Evolutionary conservation across 306 rosid genomes (phyloP).

Genomic region (Lotus japonicus): DNA sequence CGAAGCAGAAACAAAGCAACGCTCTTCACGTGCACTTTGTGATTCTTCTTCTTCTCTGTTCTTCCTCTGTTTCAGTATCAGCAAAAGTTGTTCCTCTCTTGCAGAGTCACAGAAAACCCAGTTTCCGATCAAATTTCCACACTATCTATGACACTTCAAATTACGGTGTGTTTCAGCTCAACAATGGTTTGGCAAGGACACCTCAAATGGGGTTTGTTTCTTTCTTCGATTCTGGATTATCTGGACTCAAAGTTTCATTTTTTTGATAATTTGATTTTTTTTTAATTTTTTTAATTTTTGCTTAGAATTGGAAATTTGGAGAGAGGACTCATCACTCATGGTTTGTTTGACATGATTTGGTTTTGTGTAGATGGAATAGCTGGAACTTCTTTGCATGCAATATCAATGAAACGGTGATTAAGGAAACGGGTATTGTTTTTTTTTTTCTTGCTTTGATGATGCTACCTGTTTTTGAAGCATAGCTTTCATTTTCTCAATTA

Average conservation of each 20-base stretch:
- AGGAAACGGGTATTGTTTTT: constrained; percentile 64
- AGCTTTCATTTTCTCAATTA: neutral
- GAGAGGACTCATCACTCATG: neutral
- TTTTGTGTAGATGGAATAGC: constrained; percentile 82
- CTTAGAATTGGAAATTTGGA: neutral
- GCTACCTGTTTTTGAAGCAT: neutral
- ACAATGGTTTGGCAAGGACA: constrained; percentile 78
- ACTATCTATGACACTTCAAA: constrained; percentile 69
- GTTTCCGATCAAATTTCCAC: constrained; percentile 41
- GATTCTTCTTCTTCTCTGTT: constrained; percentile 25
- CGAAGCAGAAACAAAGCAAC: constrained; percentile 25
- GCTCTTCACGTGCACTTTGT: constrained; percentile 1
- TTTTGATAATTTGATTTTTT: neutral
- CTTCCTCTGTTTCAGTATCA: constrained; percentile 26
- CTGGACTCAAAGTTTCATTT: neutral
- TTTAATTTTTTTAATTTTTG: neutral
- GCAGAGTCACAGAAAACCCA: constrained; percentile 38
- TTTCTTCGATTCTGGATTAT: neutral
- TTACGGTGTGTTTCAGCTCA: constrained; percentile 61
- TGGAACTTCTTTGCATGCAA: constrained; percentile 99
- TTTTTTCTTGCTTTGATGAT: constrained; percentile 5
- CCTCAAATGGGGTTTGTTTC: constrained; percentile 90
- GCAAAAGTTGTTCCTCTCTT: constrained; percentile 39
- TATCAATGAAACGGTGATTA: constrained; percentile 73
- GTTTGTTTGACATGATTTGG: neutral